Percentiles rank a stretch among this genome's conserved stretches.
phyloP scores from a whole-genome alignment of 768 basidiomycete species.

The Naganishia onofrii region DNA sequence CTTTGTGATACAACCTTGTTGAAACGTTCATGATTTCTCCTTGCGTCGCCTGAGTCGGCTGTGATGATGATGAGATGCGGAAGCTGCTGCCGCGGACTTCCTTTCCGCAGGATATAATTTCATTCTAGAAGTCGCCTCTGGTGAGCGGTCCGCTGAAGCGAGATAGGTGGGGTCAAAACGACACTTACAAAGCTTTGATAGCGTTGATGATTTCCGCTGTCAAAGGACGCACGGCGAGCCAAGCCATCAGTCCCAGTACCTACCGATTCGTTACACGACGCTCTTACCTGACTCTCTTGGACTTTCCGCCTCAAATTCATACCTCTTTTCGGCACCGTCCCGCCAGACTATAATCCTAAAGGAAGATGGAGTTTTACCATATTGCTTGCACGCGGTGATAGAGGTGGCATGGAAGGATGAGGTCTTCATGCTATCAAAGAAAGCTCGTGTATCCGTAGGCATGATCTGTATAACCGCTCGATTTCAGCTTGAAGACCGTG shows the following conservation, averaged over 20 bases:
- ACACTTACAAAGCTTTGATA: conserved; percentile 21
- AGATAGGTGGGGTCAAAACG: neutral
- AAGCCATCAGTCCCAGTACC: neutral
- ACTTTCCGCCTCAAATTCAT: conserved; percentile 94
- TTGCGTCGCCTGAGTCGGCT: conserved; percentile 17
- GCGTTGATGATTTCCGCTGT: conserved; percentile 27
- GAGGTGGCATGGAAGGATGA: conserved; percentile 88
- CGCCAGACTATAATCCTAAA: conserved; percentile 84
- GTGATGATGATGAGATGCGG: conserved; percentile 14
- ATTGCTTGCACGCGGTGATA: conserved; percentile 78
- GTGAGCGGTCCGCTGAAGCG: neutral
- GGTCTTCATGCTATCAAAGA: conserved; percentile 86
- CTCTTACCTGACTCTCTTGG: conserved; percentile 72
- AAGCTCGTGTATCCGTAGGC: conserved; percentile 75
- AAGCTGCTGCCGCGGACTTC: neutral
- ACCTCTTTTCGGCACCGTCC: conserved; percentile 74
- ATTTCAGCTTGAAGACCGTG: conserved; percentile 29
- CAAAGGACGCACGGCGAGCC: neutral
- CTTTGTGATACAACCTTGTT: neutral
- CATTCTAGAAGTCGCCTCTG: conserved; percentile 2
- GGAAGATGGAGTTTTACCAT: conserved; percentile 63
- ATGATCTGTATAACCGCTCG: conserved; percentile 64
- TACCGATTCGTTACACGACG: conserved; percentile 19
- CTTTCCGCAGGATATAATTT: conserved; percentile 28
- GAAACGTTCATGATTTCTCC: neutral